These are phyloP conservation scores for Chrysophaeum taylorii DNA, from an alignment of 352 stramenopile species.

Conservation along the genomic window DNA sequence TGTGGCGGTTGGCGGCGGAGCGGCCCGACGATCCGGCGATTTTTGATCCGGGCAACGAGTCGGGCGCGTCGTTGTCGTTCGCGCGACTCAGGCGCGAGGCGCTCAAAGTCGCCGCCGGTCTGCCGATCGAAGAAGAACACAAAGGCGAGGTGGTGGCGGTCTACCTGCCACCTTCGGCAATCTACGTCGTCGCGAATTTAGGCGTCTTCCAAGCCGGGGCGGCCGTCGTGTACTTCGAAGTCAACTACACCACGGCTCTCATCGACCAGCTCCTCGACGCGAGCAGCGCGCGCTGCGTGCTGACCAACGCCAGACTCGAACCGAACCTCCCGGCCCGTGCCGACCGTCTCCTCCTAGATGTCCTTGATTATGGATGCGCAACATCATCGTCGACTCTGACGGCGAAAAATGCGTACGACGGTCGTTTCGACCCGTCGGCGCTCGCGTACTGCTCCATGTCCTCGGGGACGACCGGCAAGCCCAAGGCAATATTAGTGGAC, in stretches of 20 bases:
- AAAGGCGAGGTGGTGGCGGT: constrained; percentile 2
- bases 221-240: constrained; percentile 13
- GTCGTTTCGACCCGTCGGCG: background rate
- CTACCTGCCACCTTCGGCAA: background rate
- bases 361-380: too few relatives aligned
- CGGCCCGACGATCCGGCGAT: too few relatives aligned
- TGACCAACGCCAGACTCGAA: background rate
- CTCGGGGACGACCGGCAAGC: background rate
- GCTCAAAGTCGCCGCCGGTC: too few relatives aligned
- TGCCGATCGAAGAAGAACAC: too few relatives aligned
- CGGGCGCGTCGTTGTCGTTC: too few relatives aligned
- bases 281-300: background rate
- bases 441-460: constrained; percentile 14
- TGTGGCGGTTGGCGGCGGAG: background rate
- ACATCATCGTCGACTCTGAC: too few relatives aligned
- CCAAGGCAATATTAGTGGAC: constrained; percentile 5
- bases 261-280: background rate
- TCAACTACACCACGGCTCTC: constrained; percentile 4
- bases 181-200: constrained; percentile 4
- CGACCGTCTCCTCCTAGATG: background rate
- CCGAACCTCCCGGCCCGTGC: background rate
- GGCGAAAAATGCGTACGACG: too few relatives aligned
- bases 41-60: too few relatives aligned
- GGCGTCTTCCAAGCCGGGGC: background rate
- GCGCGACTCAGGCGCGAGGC: too few relatives aligned